A percentile compares a stretch with the other conserved stretches of the same genome.
These are phyloP conservation scores for Eimeria falciformis DNA, from an alignment of 169 alveolate genomes.

Conservation along the genomic window DNA sequence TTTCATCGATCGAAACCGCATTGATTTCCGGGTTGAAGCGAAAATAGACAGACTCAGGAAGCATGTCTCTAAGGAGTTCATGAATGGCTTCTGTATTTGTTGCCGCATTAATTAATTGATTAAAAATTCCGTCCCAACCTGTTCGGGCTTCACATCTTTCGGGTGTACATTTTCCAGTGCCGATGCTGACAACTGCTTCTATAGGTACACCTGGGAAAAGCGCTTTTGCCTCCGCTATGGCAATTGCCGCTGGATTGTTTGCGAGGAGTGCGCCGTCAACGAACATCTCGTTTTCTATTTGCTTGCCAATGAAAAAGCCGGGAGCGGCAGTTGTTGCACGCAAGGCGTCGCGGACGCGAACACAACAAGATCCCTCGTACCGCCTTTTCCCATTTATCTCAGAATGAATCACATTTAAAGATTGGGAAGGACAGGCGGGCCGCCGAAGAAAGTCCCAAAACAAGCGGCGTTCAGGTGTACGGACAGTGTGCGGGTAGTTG, in stretches of 20 bases:
- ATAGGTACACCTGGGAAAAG: slow-evolving; percentile 86
- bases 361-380: slow-evolving; percentile 81
- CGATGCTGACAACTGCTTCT: slow-evolving; percentile 88
- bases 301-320: slow-evolving; percentile 86
- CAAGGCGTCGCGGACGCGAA: slow-evolving; percentile 84
- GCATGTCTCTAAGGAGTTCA: slow-evolving; percentile 79
- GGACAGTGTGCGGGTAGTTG: slow-evolving; percentile 63
- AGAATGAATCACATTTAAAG: too few species aligned
- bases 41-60: slow-evolving; percentile 80
- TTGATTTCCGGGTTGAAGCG: slow-evolving; percentile 84
- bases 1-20: slow-evolving; percentile 82
- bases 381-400: slow-evolving; percentile 17
- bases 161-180: slow-evolving; percentile 85
- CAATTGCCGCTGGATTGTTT: slow-evolving; percentile 90
- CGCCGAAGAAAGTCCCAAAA: too few species aligned
- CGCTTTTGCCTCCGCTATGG: slow-evolving; percentile 86
- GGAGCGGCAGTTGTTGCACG: slow-evolving; percentile 93
- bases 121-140: slow-evolving; percentile 84
- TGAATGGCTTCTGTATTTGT: slow-evolving; percentile 85
- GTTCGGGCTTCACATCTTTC: slow-evolving; percentile 68
- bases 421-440: too few species aligned
- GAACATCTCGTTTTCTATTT: slow-evolving; percentile 83
- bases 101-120: slow-evolving; percentile 83
- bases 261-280: slow-evolving; percentile 91
- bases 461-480: too few species aligned